Evolutionary conservation across 768 basidiomycete species (phyloP).

Genomic region (Suillus spraguei): DNA sequence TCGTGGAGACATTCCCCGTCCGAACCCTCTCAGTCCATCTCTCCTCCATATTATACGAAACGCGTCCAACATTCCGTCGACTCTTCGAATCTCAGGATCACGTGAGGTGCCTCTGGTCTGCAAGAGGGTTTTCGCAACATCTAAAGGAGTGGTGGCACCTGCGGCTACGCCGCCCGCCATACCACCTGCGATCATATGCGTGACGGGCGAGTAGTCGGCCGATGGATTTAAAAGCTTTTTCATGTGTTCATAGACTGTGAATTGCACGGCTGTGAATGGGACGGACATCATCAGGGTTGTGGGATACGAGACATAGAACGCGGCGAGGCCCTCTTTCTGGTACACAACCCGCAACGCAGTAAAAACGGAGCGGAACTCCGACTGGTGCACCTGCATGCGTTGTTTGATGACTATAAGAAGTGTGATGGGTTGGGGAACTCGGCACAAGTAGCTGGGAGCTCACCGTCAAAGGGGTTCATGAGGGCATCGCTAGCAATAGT

Average conservation of each 20-base stretch:
- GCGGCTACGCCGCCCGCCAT: conserved; percentile 93
- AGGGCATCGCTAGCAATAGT: conserved; percentile 95
- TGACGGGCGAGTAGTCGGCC: conserved; percentile 87
- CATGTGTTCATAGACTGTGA: conserved; percentile 92
- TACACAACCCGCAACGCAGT: conserved; percentile 88
- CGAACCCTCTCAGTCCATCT: conserved; percentile 86
- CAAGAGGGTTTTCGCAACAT: conserved; percentile 96
- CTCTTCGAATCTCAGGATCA: conserved; percentile 82
- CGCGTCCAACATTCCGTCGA: conserved; percentile 85
- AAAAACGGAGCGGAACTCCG: conserved; percentile 84
- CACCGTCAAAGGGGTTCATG: conserved; percentile 99
- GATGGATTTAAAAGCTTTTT: conserved; percentile 86
- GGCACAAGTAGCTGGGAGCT: conserved; percentile 26
- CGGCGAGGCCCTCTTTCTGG: conserved; percentile 78
- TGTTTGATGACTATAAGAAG: conserved; percentile 88
- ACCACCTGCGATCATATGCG: conserved; percentile 92
- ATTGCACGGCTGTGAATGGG: conserved; percentile 98
- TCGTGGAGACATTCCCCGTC: conserved; percentile 86
- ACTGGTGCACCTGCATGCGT: conserved; percentile 97
- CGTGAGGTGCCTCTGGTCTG: conserved; percentile 93
- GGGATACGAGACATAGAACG: conserved; percentile 99
- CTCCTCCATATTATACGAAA: conserved; percentile 84
- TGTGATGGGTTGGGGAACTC: conserved; percentile 16
- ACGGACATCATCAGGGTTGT: conserved; percentile 96
- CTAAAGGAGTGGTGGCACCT: conserved; percentile 93